A percentile compares a stretch with the other conserved stretches of the same genome.
These are phyloP conservation scores for Botrytis deweyae DNA, from an alignment of 2,329 filamentous ascomycete species.

Conservation along the genomic window DNA sequence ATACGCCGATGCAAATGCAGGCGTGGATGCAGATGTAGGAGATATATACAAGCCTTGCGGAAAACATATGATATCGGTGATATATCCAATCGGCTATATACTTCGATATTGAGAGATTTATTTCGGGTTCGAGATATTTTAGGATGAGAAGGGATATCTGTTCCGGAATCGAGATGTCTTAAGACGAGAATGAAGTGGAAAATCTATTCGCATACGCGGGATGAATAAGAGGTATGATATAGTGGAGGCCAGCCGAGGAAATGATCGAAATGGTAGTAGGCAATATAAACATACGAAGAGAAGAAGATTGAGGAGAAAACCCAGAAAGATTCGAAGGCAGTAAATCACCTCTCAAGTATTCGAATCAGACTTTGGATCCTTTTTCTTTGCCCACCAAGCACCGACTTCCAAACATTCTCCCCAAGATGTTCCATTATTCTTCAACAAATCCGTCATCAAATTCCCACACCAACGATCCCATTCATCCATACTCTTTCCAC, in stretches of 20 bases:
- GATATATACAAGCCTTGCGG: not conserved
- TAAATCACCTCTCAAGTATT: not conserved
- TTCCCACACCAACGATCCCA: conserved; percentile 88
- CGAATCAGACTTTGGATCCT: conserved; percentile 49
- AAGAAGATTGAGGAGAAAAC: not conserved
- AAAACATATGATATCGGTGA: not conserved
- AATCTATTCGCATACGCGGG: not conserved
- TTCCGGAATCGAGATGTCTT: not conserved
- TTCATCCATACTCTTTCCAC: conserved; percentile 84
- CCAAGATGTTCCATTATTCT: conserved; percentile 73
- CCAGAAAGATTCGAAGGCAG: not conserved
- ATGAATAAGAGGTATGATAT: not conserved
- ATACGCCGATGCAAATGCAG: not conserved
- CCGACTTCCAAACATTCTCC: conserved; percentile 86
- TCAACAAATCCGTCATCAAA: conserved; percentile 81
- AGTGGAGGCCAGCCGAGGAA: not conserved
- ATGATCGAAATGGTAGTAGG: not conserved
- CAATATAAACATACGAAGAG: not conserved
- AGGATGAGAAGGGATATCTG: not conserved
- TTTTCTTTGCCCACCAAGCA: conserved; percentile 89
- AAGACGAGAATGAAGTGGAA: not conserved
- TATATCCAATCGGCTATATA: not conserved
- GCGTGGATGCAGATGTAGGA: not conserved
- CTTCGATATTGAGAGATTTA: not conserved
- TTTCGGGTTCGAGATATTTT: not conserved